Percentiles rank a stretch among this genome's conserved stretches.
Conservation (phyloP, 164 flowering plant species). For the Paratinospora sagittata region DNA sequence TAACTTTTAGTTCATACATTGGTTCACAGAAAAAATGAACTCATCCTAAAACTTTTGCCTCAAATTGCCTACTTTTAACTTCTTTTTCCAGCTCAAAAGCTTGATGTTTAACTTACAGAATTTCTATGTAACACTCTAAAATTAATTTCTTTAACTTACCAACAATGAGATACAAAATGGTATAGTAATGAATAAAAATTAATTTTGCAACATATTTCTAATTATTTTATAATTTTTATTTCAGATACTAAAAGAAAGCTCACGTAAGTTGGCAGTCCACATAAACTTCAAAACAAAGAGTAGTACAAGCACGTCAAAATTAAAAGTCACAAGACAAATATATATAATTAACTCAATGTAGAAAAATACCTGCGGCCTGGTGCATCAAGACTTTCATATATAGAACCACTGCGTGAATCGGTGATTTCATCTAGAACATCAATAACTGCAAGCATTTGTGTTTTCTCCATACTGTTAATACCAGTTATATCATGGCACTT, state of each 20-base stretch:
- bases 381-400: slow-evolving; percentile 81
- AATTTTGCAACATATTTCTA: background rate
- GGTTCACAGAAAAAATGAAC: background rate
- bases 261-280: background rate
- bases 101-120: background rate
- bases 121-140: background rate
- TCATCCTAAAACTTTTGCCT: background rate
- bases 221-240: background rate
- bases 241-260: background rate
- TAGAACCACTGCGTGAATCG: slow-evolving; percentile 42
- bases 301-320: background rate
- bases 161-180: background rate
- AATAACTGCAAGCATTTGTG: slow-evolving; percentile 50
- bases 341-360: background rate
- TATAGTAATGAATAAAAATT: background rate
- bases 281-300: background rate
- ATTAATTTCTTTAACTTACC: background rate
- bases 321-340: background rate
- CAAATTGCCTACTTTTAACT: background rate
- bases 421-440: slow-evolving; percentile 76
- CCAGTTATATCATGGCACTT: slow-evolving; percentile 28
- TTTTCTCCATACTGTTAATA: slow-evolving; percentile 41
- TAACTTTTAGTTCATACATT: too few species aligned
- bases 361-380: slow-evolving; percentile 77
- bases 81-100: background rate